A percentile compares a stretch with the other conserved stretches of the same genome.
These are phyloP conservation scores for Leptographium lundbergii DNA, from an alignment of 2,329 filamentous ascomycete genomes.

Conservation along the genomic window DNA sequence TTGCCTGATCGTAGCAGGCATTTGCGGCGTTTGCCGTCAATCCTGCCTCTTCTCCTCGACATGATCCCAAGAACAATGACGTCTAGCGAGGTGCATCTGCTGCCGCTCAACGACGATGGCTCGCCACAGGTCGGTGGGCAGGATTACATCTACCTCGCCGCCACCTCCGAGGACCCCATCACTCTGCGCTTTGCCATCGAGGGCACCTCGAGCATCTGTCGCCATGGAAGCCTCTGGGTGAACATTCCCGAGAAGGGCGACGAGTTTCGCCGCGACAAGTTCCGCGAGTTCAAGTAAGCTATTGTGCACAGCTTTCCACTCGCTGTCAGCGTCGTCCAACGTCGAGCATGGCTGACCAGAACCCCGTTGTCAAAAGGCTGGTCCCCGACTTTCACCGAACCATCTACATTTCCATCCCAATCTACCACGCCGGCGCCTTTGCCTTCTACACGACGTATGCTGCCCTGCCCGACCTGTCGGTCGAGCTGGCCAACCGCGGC, in stretches of 20 bases:
- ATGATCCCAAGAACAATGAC: constrained; percentile 51
- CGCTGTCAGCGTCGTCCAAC: not conserved
- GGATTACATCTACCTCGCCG: constrained; percentile 83
- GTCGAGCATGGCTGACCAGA: not conserved
- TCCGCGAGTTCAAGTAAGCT: constrained; percentile 78
- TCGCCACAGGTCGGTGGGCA: constrained; percentile 71
- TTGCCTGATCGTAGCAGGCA: not conserved
- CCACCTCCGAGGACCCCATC: constrained; percentile 60
- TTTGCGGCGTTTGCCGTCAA: not conserved
- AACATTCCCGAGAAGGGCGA: constrained; percentile 75
- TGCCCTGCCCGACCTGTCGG: constrained; percentile 67
- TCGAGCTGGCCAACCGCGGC: constrained; percentile 34
- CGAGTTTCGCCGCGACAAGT: constrained; percentile 65
- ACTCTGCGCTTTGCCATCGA: constrained; percentile 81
- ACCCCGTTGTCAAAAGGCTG: constrained; percentile 40
- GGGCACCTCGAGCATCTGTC: constrained; percentile 89
- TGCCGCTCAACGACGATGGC: constrained; percentile 85
- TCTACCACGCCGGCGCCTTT: constrained; percentile 74
- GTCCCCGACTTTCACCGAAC: constrained; percentile 85
- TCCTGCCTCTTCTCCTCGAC: not conserved
- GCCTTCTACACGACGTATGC: constrained; percentile 90
- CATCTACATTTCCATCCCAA: constrained; percentile 79
- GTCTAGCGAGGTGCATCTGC: constrained; percentile 66
- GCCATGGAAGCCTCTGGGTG: constrained; percentile 89
- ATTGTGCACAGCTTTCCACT: not conserved